Evolutionary conservation across 2,329 filamentous ascomycete genomes (phyloP), one percentile per base, ranked within the genome.

Genomic region (Alternaria alternata): DNA sequence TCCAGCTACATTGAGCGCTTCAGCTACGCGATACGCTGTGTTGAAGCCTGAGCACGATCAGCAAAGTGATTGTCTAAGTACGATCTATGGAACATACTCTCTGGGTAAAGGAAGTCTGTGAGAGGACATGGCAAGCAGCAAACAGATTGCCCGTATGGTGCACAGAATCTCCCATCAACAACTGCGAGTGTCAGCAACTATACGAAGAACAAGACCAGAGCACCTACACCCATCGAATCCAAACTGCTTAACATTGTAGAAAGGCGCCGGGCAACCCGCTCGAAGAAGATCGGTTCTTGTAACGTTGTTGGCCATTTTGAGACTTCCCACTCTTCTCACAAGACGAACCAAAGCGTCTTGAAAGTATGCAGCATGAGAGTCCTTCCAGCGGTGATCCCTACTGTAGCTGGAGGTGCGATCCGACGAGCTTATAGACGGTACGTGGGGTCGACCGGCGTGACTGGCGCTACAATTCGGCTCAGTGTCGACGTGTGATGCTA

Each of bases 111-210:
- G 89, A 91, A 98, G 58, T 94, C 87, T 11, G 91, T 91, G 72
- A 92, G 84, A 32, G 95, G 95, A 78, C 95, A 99, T 62, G 95
- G 95, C 58, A 99, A 79, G 78, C 95, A 99, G 78, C 95, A 99
- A 36, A 82, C 83, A 5, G 88, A 69, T 86, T 66, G 5, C 71
- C 57, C 8, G 77, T 85, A 67, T 0, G 76, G 67, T 46, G 86
- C 81, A 76, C 85, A 92, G 65, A 89, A 84, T 60, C 90, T 85
- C 58, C 86, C 86, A 43, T 75, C 73, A 36, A 84, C 71, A 68
- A 83, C 86, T 88, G 61, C 32, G 30, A 20, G 60, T 36, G 67
- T 83, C 64, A 81, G 81, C 59, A 47, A 53, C 63, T 18, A 30
- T 26, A 30, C 51, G 38, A 51, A 51, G 51, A 48, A 22, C 39